Evolutionary conservation across 1,284 basidiomycete genomes (phyloP).

Genomic region (Puccinia hordei): DNA sequence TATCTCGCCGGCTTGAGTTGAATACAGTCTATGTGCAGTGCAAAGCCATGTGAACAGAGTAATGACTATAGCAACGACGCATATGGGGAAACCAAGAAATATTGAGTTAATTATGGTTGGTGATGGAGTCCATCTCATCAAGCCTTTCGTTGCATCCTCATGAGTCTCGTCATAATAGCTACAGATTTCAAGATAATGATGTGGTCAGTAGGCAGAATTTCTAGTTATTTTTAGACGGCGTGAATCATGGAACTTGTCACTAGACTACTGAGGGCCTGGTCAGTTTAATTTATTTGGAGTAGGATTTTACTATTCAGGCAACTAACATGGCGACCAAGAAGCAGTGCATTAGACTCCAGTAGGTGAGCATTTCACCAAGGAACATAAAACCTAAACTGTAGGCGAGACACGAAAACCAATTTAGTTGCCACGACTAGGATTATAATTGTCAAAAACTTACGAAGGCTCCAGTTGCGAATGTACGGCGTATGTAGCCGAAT

Average conservation of each 20-base stretch:
- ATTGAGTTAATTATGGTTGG: neutral
- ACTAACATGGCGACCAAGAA: conserved; percentile 13
- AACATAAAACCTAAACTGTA: neutral
- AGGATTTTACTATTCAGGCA: neutral
- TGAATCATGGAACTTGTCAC: too few relatives aligned
- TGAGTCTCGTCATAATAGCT: conserved; percentile 18
- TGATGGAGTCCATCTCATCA: neutral
- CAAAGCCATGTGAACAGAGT: neutral
- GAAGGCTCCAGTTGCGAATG: neutral
- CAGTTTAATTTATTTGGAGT: neutral
- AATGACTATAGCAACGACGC: neutral
- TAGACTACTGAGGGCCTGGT: neutral
- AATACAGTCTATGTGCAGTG: neutral
- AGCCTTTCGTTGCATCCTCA: neutral
- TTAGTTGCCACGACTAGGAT: neutral
- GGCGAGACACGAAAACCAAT: neutral
- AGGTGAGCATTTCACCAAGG: conserved; percentile 1
- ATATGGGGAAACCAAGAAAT: conserved; percentile 4
- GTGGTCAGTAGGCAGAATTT: too few relatives aligned
- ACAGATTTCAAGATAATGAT: neutral
- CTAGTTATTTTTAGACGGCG: too few relatives aligned
- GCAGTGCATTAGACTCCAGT: conserved; percentile 25
- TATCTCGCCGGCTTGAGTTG: neutral
- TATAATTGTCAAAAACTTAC: neutral
- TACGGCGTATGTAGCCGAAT: neutral